Base-by-base conservation (phyloP, 164 flowering plant species). In the Umbilicus rupestris region DNA sequence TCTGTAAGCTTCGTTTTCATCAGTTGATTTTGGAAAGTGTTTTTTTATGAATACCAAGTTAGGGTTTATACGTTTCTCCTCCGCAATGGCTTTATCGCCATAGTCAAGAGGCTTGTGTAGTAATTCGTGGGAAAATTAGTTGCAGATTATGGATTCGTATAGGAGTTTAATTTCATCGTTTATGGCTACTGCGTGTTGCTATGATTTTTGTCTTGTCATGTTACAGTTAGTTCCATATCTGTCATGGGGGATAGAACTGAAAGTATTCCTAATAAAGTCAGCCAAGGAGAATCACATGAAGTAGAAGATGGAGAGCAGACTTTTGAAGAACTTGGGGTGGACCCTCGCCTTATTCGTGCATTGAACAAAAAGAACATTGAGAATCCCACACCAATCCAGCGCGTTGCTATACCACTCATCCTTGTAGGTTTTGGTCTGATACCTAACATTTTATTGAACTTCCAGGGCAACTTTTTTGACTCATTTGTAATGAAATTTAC, bases 351-450 rank as follows among this genome's bases (percentile, higher is more conserved):
- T 11, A 60, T 86, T 62, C 95, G 86, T 12, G 92, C 97, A 39
- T 70, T 94, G 9, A 75, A 58, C 39, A 89, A 94, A 76, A 91
- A 94, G 66, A 77, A 75, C 19, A 80, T 91, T 46, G 50, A 74
- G 1, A 87, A 81, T 46, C 96, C 99, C 5, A 89, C 96, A 3
- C 96, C 92, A 30, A 91, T 91, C 49, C 99, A 94, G 57, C 75
- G 65, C 6, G 79, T 70, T 14, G 93, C 93, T 0, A 82, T 94
- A 30, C 99, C 97, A 46, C 72, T 85, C 22, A 86, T 94, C 47
- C 76, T 94, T 22, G 97, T 93, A 15, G 69, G 80, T 68, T 68
- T 28, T 15, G 64, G 37, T 68, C 12, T 52, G 63, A 16, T 0
- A 24, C 29, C 1, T 26, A 14, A 19, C 19, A 9, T 42, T 9